A percentile compares a stretch with the other conserved stretches of the same genome.
phyloP scores from a whole-genome alignment of 2,329 filamentous ascomycete genomes.

The Chaetomiaceae sp. region DNA sequence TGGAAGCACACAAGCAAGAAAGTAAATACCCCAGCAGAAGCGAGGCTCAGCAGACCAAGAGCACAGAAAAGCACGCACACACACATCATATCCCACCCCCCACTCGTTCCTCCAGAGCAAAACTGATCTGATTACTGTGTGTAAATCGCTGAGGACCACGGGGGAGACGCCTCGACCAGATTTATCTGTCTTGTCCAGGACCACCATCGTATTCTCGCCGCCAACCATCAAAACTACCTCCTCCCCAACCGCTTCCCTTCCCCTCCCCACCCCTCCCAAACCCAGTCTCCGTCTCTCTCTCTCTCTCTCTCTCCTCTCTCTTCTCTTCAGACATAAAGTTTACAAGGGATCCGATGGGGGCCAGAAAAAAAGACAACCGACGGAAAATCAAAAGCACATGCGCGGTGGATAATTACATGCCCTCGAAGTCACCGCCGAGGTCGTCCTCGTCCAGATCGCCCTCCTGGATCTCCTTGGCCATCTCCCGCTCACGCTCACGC shows the following conservation, averaged over 20 bases:
- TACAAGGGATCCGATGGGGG: slow-evolving; percentile 19
- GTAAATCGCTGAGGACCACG: background rate
- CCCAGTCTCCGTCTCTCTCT: background rate
- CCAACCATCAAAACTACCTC: too few relatives aligned
- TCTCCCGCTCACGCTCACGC: slow-evolving; percentile 89
- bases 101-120: background rate
- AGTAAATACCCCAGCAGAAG: too few relatives aligned
- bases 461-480: slow-evolving; percentile 98
- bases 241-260: too few relatives aligned
- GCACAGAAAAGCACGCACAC: too few relatives aligned
- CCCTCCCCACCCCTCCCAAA: too few relatives aligned
- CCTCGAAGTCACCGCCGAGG: slow-evolving; percentile 91
- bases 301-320: background rate
- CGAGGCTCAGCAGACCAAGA: too few relatives aligned
- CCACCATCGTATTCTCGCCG: background rate
- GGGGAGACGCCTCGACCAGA: too few relatives aligned
- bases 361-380: slow-evolving; percentile 3
- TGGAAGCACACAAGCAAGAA: too few relatives aligned
- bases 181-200: too few relatives aligned
- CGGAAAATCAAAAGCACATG: background rate
- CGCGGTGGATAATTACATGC: slow-evolving; percentile 59
- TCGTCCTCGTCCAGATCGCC: slow-evolving; percentile 96
- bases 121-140: background rate
- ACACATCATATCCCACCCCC: too few relatives aligned
- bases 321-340: slow-evolving; percentile 17